These are phyloP conservation scores for Lentinus brumalis DNA, from an alignment of 768 basidiomycete species.

Conservation along the genomic window DNA sequence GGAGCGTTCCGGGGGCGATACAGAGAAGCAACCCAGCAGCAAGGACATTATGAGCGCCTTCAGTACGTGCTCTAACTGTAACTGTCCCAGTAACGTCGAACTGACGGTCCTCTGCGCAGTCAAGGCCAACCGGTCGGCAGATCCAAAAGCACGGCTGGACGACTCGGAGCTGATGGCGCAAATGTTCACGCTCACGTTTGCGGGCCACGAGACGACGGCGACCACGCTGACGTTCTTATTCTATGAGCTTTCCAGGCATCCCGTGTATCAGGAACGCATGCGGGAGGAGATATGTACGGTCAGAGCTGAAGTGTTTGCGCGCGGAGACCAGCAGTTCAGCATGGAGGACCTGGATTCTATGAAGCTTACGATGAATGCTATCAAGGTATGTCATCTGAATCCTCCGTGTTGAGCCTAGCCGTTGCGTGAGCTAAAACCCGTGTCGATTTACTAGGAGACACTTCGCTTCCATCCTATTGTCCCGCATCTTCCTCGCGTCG, in stretches of 20 bases:
- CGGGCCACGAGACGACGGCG: slow-evolving; percentile 4
- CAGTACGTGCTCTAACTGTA: neutral
- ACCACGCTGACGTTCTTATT: slow-evolving; percentile 1
- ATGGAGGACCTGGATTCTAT: slow-evolving; percentile 8
- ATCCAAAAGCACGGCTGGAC: slow-evolving; percentile 1
- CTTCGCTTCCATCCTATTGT: slow-evolving; percentile 24
- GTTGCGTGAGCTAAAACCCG: neutral
- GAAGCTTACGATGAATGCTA: neutral
- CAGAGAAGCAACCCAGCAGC: neutral
- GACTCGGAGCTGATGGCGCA: slow-evolving; percentile 16
- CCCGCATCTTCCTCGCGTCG: slow-evolving; percentile 16
- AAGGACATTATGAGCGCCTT: slow-evolving; percentile 22
- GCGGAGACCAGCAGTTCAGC: slow-evolving; percentile 10
- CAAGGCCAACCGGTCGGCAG: slow-evolving; percentile 17
- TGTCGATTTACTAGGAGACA: slow-evolving; percentile 13
- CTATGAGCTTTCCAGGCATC: slow-evolving; percentile 4
- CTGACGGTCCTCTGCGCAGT: neutral
- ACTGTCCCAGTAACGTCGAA: neutral
- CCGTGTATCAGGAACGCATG: neutral
- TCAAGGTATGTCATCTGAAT: slow-evolving; percentile 26
- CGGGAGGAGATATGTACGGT: slow-evolving; percentile 9
- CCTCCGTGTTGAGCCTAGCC: neutral
- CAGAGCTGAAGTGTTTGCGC: neutral
- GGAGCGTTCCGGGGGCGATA: neutral
- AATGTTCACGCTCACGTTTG: slow-evolving; percentile 1